These are phyloP conservation scores for Yarrowia yakushimensis DNA, from an alignment of 805 yeast genomes.

Conservation along the genomic window DNA sequence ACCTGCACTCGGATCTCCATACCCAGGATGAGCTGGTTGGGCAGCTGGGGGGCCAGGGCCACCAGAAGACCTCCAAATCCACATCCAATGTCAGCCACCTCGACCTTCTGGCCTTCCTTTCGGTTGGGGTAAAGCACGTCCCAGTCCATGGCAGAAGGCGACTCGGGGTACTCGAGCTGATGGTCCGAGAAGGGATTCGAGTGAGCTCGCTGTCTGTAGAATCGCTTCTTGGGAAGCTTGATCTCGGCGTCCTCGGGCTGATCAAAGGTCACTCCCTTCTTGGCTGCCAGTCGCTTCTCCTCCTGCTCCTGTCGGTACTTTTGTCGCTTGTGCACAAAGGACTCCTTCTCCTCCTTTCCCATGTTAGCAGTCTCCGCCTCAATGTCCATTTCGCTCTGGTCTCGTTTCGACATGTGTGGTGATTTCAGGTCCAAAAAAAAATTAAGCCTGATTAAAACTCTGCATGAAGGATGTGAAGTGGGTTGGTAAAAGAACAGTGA, in stretches of 20 bases:
- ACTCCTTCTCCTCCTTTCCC: conserved; percentile 18
- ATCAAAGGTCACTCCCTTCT: conserved; percentile 45
- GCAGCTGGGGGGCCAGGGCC: conserved; percentile 73
- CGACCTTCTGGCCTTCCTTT: conserved; percentile 45
- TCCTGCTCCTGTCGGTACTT: conserved; percentile 46
- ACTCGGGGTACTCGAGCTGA: conserved; percentile 76
- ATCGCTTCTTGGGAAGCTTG: conserved; percentile 75
- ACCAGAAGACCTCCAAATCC: conserved; percentile 92
- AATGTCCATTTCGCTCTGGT: conserved; percentile 12
- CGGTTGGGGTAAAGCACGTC: conserved; percentile 57
- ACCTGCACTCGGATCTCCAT: conserved; percentile 99
- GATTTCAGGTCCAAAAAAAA: background rate
- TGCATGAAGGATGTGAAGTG: background rate
- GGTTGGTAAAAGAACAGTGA: background rate
- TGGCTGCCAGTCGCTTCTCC: conserved; percentile 46
- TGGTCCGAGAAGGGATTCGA: conserved; percentile 97
- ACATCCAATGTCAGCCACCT: conserved; percentile 95
- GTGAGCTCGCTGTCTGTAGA: conserved; percentile 94
- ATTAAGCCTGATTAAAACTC: conserved; percentile 8
- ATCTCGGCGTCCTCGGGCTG: conserved; percentile 33
- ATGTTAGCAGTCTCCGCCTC: conserved; percentile 16
- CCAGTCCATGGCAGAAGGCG: conserved; percentile 90
- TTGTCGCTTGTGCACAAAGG: conserved; percentile 35
- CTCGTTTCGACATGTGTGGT: conserved; percentile 22
- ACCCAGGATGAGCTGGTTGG: conserved; percentile 74